Conservation (phyloP, 306 rosid genomes). For the Acacia acuminata region DNA sequence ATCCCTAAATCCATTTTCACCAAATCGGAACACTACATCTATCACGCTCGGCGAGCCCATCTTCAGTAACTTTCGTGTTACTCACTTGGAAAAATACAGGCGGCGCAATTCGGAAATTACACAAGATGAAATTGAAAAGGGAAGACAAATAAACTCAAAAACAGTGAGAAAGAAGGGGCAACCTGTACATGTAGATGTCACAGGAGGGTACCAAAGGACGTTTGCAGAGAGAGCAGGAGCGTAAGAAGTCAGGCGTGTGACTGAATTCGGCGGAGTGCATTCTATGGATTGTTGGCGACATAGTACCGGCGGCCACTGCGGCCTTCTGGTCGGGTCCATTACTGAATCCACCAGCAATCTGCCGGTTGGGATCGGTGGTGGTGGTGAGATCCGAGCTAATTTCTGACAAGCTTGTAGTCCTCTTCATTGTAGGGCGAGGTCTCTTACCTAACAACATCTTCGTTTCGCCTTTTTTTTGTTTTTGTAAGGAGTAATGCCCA, state of each 20-base stretch:
- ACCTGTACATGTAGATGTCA: conserved; percentile 97
- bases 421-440: conserved; percentile 74
- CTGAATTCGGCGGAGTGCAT: conserved; percentile 46
- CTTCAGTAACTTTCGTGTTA: background rate
- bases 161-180: background rate
- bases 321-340: conserved; percentile 46
- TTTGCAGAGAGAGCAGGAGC: conserved; percentile 75
- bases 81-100: background rate
- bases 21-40: too few species aligned
- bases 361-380: conserved; percentile 21
- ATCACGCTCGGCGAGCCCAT: too few species aligned
- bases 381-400: conserved; percentile 74
- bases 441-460: conserved; percentile 85
- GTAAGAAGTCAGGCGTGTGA: conserved; percentile 60
- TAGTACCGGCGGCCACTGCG: background rate
- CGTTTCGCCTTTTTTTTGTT: background rate
- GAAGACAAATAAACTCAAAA: background rate
- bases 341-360: conserved; percentile 11
- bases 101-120: background rate
- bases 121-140: background rate
- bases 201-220: conserved; percentile 69
- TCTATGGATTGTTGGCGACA: conserved; percentile 46
- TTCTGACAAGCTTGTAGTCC: conserved; percentile 82
- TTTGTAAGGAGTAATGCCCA: background rate
- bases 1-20: background rate